Conservation (phyloP, 1,284 basidiomycete species). For the Neotropicomus parvogracilis region DNA sequence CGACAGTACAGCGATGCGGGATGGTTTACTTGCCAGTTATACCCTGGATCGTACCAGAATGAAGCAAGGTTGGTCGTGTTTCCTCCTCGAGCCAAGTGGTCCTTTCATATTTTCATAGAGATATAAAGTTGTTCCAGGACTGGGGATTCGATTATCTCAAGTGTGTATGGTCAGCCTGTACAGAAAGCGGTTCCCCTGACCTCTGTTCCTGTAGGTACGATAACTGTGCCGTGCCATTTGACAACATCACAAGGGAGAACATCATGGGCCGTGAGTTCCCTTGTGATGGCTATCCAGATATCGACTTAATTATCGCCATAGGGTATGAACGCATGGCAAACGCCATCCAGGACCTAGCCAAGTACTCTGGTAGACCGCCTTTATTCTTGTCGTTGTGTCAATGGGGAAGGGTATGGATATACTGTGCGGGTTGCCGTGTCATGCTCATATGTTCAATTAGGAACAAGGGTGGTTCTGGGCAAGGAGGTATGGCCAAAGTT, state of each 20-base stretch:
- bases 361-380: conserved; percentile 42
- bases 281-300: neutral
- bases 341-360: conserved; percentile 45
- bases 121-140: conserved; percentile 47
- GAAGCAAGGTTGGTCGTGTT: conserved; percentile 25
- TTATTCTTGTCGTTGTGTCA: conserved; percentile 52
- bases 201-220: conserved; percentile 43
- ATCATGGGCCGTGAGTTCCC: conserved; percentile 51
- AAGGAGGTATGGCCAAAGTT: conserved; percentile 48
- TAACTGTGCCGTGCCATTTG: conserved; percentile 57
- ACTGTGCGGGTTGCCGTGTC: neutral
- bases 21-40: conserved; percentile 35
- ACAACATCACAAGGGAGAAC: conserved; percentile 49
- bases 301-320: conserved; percentile 16
- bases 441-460: conserved; percentile 30
- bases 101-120: conserved; percentile 27
- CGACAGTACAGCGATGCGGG: conserved; percentile 33
- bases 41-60: conserved; percentile 32
- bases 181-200: neutral
- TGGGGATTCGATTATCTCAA: conserved; percentile 62
- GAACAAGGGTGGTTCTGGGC: conserved; percentile 61
- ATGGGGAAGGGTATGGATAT: conserved; percentile 50
- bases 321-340: conserved; percentile 53
- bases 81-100: neutral
- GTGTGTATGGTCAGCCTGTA: conserved; percentile 31